phyloP scores from a whole-genome alignment of 192 early-diverging fungal genomes.

The Chytriomyces sp. region DNA sequence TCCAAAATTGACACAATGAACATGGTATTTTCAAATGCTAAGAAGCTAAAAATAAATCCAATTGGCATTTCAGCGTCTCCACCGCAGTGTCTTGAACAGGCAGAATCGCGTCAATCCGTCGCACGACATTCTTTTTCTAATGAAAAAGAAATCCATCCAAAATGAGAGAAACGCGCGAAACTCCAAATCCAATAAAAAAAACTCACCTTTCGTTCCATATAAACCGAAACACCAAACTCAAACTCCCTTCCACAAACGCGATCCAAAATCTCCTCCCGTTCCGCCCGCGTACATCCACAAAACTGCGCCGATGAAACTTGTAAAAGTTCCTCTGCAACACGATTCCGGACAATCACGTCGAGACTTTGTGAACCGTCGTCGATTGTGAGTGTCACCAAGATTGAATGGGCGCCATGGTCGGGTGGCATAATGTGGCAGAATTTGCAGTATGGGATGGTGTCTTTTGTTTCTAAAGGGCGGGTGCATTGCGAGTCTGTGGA shows the following conservation, averaged over 20 bases:
- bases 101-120: background rate
- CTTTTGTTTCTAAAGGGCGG: background rate
- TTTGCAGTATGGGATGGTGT: background rate
- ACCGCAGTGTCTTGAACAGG: background rate
- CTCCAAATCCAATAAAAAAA: background rate
- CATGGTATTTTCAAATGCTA: too few species aligned
- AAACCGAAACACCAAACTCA: background rate
- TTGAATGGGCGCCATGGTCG: background rate
- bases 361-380: background rate
- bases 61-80: too few species aligned
- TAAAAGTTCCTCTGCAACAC: slow-evolving; percentile 16
- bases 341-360: background rate
- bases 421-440: slow-evolving; percentile 11
- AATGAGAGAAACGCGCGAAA: background rate
- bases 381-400: background rate
- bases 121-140: background rate
- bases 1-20: too few species aligned
- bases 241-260: background rate
- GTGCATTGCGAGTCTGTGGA: background rate
- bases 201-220: slow-evolving; percentile 10
- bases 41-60: too few species aligned
- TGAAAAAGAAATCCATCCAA: too few species aligned
- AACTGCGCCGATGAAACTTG: slow-evolving; percentile 2
- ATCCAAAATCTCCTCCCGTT: background rate
- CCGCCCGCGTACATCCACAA: background rate